Percentiles rank a stretch among this genome's conserved stretches.
These are phyloP conservation scores for Hyparrhenia diplandra DNA, from an alignment of 176 grass and related monocot species.

Conservation along the genomic window DNA sequence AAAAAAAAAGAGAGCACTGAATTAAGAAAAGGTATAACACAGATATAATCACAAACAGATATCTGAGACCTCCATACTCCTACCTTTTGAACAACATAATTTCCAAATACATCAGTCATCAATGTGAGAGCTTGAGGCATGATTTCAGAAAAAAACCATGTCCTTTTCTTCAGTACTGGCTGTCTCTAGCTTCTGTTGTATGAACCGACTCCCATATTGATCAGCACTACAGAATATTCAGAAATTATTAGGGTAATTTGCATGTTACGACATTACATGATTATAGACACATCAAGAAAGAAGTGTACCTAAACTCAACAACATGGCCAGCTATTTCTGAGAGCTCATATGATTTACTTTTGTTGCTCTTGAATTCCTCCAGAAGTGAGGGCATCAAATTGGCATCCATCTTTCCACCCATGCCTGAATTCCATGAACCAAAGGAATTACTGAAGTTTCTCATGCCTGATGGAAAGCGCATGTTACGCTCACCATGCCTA, in stretches of 20 bases:
- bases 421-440: constrained; percentile 51
- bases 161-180: constrained; percentile 69
- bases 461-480: constrained; percentile 50
- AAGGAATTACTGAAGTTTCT: constrained; percentile 53
- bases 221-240: constrained; percentile 51
- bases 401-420: constrained; percentile 39
- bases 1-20: constrained; percentile 2
- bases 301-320: constrained; percentile 73
- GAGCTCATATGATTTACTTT: constrained; percentile 77
- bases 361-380: constrained; percentile 94
- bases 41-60: not conserved
- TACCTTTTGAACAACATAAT: constrained; percentile 97
- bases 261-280: not conserved
- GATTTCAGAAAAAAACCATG: constrained; percentile 71
- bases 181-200: constrained; percentile 88
- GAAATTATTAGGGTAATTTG: not conserved
- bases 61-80: not conserved
- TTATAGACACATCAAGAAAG: not conserved
- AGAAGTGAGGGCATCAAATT: constrained; percentile 61
- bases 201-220: constrained; percentile 87
- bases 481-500: constrained; percentile 52
- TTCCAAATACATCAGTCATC: constrained; percentile 94
- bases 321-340: constrained; percentile 81
- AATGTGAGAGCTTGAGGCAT: constrained; percentile 74
- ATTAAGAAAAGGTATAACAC: not conserved